Base-by-base conservation (phyloP, 1,139 yeast species). In the Debaryomyces singareniensis region DNA sequence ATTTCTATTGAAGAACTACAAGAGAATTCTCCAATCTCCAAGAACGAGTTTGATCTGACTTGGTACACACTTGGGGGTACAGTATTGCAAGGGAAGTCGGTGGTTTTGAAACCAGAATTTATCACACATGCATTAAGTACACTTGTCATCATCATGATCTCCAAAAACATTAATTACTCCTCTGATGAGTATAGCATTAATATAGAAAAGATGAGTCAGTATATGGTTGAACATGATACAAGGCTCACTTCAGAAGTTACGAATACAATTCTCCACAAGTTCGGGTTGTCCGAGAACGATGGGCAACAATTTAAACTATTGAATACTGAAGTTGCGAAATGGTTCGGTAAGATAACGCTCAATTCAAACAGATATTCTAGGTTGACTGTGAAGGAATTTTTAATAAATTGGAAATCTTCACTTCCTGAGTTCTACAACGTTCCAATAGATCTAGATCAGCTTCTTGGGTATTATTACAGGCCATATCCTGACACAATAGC, bases 361-460 rank as follows among this genome's bases (percentile, higher is more conserved):
- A 29, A 58, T 47, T 39, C 54, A 44, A 35, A 55, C 46, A 40
- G 67, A 59, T 10, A 36, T 21, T 38, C 33, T 16, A 41, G 59
- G 6, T 41, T 57, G 13, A 42, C 51, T n/a, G 44, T 49, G 2
- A 67, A 67, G 29, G 83, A 75, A 37, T 74, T 78, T 41, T 54
- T 75, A 29, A 64, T 75, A 32, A 63, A 61, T 32, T 80, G 95
- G 85, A 75, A 76, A 42, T 60, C 76, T 1, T 59, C 69, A 5
- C 61, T 84, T 27, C 94, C 95, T 1, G 72, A 78, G 3, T 76
- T 74, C 44, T 73, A 73, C 47, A 71, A 67, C 27, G 68, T 74
- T 25, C 69, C 78, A 7, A 60, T 80, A 12, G 79, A 78, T 36
- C 38, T 80, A 10, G 44, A 54, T 5, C 51, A 67, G 35, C 56